These are phyloP conservation scores for Rhinocladiella mackenziei DNA, from an alignment of 2,329 filamentous ascomycete species.

Conservation along the genomic window DNA sequence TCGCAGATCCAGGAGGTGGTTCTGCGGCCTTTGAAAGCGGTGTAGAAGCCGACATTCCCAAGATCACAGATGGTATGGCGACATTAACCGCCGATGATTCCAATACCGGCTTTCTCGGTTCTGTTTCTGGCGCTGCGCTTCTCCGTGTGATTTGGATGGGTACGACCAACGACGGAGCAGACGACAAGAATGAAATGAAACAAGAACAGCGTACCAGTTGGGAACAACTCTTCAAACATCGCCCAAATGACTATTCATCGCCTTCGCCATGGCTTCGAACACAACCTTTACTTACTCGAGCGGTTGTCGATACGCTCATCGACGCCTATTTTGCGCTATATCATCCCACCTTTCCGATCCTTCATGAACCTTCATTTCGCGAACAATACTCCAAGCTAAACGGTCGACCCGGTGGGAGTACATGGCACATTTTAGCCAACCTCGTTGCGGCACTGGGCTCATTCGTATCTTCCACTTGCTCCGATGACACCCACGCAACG, in stretches of 20 bases:
- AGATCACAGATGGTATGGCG: slow-evolving; percentile 25
- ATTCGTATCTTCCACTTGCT: slow-evolving; percentile 18
- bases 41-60: slow-evolving; percentile 16
- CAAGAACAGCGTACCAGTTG: slow-evolving; percentile 10
- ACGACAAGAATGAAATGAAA: slow-evolving; percentile 2
- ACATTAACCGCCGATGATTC: slow-evolving; percentile 24
- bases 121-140: slow-evolving; percentile 23
- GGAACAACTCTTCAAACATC: slow-evolving; percentile 16
- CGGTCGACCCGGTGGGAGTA: slow-evolving; percentile 12
- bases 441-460: slow-evolving; percentile 22
- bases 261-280: slow-evolving; percentile 15
- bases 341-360: slow-evolving; percentile 54
- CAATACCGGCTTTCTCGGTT: slow-evolving; percentile 22
- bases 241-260: slow-evolving; percentile 2
- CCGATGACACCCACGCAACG: slow-evolving; percentile 36
- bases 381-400: slow-evolving; percentile 37
- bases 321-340: slow-evolving; percentile 55
- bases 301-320: slow-evolving; percentile 19
- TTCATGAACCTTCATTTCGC: slow-evolving; percentile 48
- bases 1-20: slow-evolving; percentile 7
- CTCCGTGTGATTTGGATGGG: slow-evolving; percentile 24
- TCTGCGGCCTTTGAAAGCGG: slow-evolving; percentile 1
- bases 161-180: slow-evolving; percentile 1
- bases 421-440: slow-evolving; percentile 22
- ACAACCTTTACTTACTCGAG: slow-evolving; percentile 20